Conservation (phyloP, 1,139 yeast genomes). For the Geotrichum phurueaensis region DNA sequence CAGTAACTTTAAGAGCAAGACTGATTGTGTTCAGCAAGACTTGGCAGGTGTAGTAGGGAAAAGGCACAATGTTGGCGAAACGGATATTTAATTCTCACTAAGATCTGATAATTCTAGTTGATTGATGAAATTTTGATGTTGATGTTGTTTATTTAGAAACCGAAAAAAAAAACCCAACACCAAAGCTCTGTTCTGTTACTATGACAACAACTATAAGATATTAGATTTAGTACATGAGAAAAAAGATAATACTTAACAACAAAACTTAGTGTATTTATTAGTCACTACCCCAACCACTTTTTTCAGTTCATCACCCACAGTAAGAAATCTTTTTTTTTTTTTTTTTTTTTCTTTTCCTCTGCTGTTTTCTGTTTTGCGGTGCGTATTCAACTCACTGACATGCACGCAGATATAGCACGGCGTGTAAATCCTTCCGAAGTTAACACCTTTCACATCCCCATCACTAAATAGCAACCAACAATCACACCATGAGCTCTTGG, state of each 20-base stretch:
- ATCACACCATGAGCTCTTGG: constrained; percentile 7
- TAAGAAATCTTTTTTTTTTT: background rate
- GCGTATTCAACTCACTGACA: background rate
- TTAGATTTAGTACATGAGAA: background rate
- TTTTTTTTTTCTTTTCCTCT: too few relatives aligned
- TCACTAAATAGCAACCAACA: background rate
- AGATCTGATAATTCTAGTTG: background rate
- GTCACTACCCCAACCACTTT: background rate
- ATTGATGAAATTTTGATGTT: background rate
- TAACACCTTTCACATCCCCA: background rate
- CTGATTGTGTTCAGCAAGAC: background rate
- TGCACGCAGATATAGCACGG: background rate
- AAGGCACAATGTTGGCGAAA: background rate
- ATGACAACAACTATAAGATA: background rate
- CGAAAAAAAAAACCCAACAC: background rate
- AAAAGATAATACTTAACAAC: background rate
- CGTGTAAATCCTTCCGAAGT: background rate
- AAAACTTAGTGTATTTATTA: background rate
- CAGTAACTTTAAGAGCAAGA: background rate
- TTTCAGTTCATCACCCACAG: background rate
- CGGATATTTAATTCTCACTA: background rate
- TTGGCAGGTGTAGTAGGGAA: background rate
- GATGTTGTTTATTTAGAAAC: background rate
- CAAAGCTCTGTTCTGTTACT: background rate
- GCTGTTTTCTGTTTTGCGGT: background rate